phyloP scores from a whole-genome alignment of 129 eudicot genomes.

The Erigeron canadensis region DNA sequence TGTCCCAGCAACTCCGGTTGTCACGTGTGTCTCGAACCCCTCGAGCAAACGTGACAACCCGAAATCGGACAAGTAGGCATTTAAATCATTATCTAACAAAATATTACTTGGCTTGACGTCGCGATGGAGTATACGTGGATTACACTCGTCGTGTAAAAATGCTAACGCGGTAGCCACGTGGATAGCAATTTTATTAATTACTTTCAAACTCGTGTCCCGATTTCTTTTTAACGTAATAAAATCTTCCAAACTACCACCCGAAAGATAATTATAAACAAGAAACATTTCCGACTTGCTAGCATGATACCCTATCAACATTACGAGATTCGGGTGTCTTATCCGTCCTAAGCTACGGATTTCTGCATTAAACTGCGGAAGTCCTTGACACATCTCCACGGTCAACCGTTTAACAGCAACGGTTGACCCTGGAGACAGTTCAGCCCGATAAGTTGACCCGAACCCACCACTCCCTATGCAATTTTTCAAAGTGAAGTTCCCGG shows the following conservation, averaged over 20 bases:
- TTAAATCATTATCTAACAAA: slow-evolving; percentile 47
- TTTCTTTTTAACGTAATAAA: slow-evolving; percentile 40
- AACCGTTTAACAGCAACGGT: slow-evolving; percentile 64
- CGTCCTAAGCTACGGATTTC: slow-evolving; percentile 55
- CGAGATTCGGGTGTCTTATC: slow-evolving; percentile 51
- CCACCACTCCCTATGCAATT: slow-evolving; percentile 75
- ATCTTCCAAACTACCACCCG: slow-evolving; percentile 61
- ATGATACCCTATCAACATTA: slow-evolving; percentile 52
- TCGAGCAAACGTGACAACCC: slow-evolving; percentile 59
- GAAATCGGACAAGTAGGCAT: slow-evolving; percentile 67
- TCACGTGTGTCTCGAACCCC: slow-evolving; percentile 45
- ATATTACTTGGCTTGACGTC: slow-evolving; percentile 80
- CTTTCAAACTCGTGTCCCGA: slow-evolving; percentile 28
- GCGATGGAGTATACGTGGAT: slow-evolving; percentile 58
- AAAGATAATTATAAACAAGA: slow-evolving; percentile 60
- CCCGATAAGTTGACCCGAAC: slow-evolving; percentile 65
- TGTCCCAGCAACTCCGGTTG: slow-evolving; percentile 70
- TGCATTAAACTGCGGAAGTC: slow-evolving; percentile 59
- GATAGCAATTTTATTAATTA: slow-evolving; percentile 52
- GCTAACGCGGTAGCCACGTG: slow-evolving; percentile 57
- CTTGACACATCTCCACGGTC: slow-evolving; percentile 55
- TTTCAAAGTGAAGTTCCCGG: slow-evolving; percentile 44
- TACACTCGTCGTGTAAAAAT: slow-evolving; percentile 52
- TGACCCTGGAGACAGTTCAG: slow-evolving; percentile 47
- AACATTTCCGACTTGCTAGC: slow-evolving; percentile 65